Evolutionary conservation across 345 rosid genomes (phyloP).

Genomic region (Excoecaria agallocha): DNA sequence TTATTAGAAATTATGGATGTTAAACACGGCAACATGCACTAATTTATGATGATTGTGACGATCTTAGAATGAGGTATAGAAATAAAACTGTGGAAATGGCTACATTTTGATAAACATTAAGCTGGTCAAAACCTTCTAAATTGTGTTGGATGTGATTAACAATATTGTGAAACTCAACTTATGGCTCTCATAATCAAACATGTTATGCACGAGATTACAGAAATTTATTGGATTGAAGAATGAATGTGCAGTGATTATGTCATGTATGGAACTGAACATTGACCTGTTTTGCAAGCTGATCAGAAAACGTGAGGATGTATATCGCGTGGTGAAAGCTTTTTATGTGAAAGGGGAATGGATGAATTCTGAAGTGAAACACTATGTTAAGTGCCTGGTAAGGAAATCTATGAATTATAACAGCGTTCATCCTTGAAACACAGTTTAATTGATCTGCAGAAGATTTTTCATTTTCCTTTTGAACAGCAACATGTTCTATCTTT

Average conservation of each 20-base stretch:
- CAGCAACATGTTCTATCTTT: neutral
- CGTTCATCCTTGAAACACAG: constrained; percentile 3
- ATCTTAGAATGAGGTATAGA: neutral
- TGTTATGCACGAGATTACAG: neutral
- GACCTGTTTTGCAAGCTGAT: constrained; percentile 39
- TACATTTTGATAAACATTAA: neutral
- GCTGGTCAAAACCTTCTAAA: neutral
- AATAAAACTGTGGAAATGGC: neutral
- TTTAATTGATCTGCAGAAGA: neutral
- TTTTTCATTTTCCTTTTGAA: neutral
- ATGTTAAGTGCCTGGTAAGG: constrained; percentile 75
- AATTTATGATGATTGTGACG: neutral
- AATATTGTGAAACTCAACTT: neutral
- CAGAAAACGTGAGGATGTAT: constrained; percentile 86
- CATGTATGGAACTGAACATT: constrained; percentile 25
- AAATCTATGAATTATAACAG: constrained; percentile 23
- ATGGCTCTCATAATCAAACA: neutral
- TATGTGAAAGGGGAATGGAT: constrained; percentile 60
- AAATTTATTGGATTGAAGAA: constrained; percentile 1
- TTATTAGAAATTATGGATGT: neutral
- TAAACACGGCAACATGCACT: neutral
- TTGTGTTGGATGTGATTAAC: neutral
- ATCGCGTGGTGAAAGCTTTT: constrained; percentile 60
- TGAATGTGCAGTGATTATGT: neutral
- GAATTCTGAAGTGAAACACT: constrained; percentile 54